These are phyloP conservation scores for Podosphaera fusca DNA, from an alignment of 2,329 filamentous ascomycete species.

Conservation along the genomic window DNA sequence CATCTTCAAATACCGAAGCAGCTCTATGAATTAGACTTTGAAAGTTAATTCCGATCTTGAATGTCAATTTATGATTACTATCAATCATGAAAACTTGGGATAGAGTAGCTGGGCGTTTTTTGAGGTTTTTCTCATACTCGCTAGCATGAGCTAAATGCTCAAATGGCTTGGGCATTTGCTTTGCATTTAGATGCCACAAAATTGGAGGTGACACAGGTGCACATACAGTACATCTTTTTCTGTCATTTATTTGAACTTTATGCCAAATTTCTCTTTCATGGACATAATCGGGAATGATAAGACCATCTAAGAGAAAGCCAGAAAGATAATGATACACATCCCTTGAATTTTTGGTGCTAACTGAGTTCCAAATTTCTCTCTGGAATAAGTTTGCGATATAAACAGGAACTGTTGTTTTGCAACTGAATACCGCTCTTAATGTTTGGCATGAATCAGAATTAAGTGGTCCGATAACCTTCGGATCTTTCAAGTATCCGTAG, in stretches of 20 bases:
- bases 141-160: constrained; percentile 28
- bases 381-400: not conserved
- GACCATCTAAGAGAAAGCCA: constrained; percentile 4
- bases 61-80: constrained; percentile 14
- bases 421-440: constrained; percentile 2
- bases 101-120: constrained; percentile 22
- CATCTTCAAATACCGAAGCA: constrained; percentile 11
- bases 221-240: constrained; percentile 12
- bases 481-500: not conserved
- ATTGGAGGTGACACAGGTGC: constrained; percentile 18
- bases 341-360: constrained; percentile 1
- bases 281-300: constrained; percentile 2
- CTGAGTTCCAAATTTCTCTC: constrained; percentile 1
- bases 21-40: constrained; percentile 20
- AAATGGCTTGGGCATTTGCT: constrained; percentile 18
- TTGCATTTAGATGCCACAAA: constrained; percentile 17
- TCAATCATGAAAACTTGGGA: constrained; percentile 17
- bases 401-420: not conserved
- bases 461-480: not conserved
- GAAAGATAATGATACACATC: constrained; percentile 3
- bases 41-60: constrained; percentile 21
- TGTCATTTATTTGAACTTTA: not conserved
- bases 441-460: not conserved
- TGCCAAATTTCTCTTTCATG: constrained; percentile 2
- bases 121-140: constrained; percentile 25